Evolutionary conservation across 2,329 filamentous ascomycete genomes (phyloP), one percentile per base, ranked within the genome.

Genomic region (Diplodia intermedia): DNA sequence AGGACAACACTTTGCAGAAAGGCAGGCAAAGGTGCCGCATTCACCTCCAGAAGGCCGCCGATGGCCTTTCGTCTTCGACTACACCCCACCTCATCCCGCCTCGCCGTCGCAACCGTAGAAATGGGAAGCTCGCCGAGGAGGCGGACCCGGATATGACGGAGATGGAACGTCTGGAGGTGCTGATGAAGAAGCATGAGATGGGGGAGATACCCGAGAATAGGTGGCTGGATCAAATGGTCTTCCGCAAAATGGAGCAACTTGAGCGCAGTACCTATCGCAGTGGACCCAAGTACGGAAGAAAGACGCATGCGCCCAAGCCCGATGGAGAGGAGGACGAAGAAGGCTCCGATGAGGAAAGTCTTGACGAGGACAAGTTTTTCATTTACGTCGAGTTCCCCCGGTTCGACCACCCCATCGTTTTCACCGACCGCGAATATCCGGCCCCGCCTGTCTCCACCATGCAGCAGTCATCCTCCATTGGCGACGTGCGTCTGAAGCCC

Each of bases 121-220:
- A 82, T 2, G 84, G 81, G 67, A 85, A 83, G 50, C 83, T 82
- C 5, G 81, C 82, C 61, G 80, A 80, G 50, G 77, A 80, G 1
- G 79, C 84, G 1, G 81, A 84, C n/a, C 88, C 91, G 68, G 90
- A 90, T 72, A 89, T 96, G 69, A 89, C 92, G 65, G 95, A 99
- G 79, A 86, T 97, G 70, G 93, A 97, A 73, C 86, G 95, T 20
- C 86, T 99, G 72, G 94, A 98, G 75, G 90, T 89, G 66, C 80
- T 98, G 26, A 91, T 99, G 77, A 99, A 99, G 81, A 97, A 97
- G 80, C 95, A 98, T 76, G 96, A 99, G 77, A 96, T 97, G 91
- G 94, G 93, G 20, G 95, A 99, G 77, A 94, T 99, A 31, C 89
- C 92, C 0, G 88, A 93, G 18, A 91, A 97, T 57, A 92, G 96